Percentiles rank a stretch among this genome's conserved stretches.
Conservation (phyloP, 768 basidiomycete species). For the Tricholoma flavovirens region DNA sequence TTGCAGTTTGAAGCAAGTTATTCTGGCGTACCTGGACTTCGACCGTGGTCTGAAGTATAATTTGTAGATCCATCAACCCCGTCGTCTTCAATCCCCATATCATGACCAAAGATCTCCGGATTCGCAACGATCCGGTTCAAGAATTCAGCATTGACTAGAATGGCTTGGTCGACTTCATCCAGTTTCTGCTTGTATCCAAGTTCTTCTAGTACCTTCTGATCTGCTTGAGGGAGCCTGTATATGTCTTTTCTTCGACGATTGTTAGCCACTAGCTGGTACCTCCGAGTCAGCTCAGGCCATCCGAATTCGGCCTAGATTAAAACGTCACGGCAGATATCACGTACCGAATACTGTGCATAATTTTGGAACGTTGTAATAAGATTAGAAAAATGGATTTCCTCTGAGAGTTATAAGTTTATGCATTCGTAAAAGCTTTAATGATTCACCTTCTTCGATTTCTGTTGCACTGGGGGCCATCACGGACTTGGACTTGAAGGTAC, state of each 20-base stretch:
- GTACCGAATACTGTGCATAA: slow-evolving; percentile 72
- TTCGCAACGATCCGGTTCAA: slow-evolving; percentile 66
- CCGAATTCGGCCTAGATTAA: slow-evolving; percentile 4
- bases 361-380: slow-evolving; percentile 71
- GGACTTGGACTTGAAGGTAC: too few relatives aligned
- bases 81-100: slow-evolving; percentile 27
- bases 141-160: slow-evolving; percentile 76
- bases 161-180: slow-evolving; percentile 73
- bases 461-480: slow-evolving; percentile 21
- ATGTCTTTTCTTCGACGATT: slow-evolving; percentile 72
- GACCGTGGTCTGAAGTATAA: neutral
- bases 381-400: slow-evolving; percentile 67
- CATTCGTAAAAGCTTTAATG: neutral
- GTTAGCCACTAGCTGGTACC: slow-evolving; percentile 44
- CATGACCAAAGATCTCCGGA: slow-evolving; percentile 76
- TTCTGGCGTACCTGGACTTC: slow-evolving; percentile 4
- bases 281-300: too few relatives aligned
- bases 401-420: slow-evolving; percentile 23
- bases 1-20: neutral
- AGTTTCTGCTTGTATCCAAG: slow-evolving; percentile 80
- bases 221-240: slow-evolving; percentile 59
- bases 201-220: slow-evolving; percentile 60
- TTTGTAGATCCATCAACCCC: neutral
- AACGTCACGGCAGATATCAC: slow-evolving; percentile 12
- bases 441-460: slow-evolving; percentile 33